Evolutionary conservation across 129 eudicot genomes (phyloP), one percentile per base, ranked within the genome.

Genomic region (Artemisia argyi): DNA sequence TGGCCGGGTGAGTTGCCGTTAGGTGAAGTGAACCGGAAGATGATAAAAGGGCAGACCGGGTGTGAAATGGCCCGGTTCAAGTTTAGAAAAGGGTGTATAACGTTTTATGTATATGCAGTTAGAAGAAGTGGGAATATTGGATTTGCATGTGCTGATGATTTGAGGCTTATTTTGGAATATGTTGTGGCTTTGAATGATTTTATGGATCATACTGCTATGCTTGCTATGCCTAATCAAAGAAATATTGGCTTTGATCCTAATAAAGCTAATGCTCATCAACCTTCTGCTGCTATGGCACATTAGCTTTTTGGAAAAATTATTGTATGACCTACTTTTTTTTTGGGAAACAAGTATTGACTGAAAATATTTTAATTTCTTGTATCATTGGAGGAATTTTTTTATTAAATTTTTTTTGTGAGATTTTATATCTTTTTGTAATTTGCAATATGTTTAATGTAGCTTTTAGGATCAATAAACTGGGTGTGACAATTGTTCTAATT

Each of bases 121-220:
- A 77, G 96, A 73, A 75, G 82, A 61, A 44, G 9, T n/a, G 97
- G 97, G 26, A 75, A 55, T 8, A 9, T 76, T 11, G 97, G 91
- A 69, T 94, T 94, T 67, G 56, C 76, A 17, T 76, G 89, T 69
- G 97, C 91, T 0, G 97, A 90, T 18, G 98, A 94, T 81, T 73
- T 94, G 62, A 86, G 89, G 71, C 56, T 56, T 49, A 78, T 94
- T 11, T 65, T 94, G 82, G 87, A 90, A 68, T 79, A 84, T 26
- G 97, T 94, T 44, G 96, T 85, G 61, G 90, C 88, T 42, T 80
- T 94, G 42, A 87, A 90, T 61, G 98, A 94, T 87, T 94, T 94
- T 79, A 66, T 94, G 80, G 98, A 94, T 80, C 98, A 94, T 66
- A 94, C 98, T 48, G 88, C 97, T 13, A 89, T 94, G 98, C 96